Evolutionary conservation across 768 basidiomycete genomes (phyloP).

Genomic region (Pleurotus giganteus): DNA sequence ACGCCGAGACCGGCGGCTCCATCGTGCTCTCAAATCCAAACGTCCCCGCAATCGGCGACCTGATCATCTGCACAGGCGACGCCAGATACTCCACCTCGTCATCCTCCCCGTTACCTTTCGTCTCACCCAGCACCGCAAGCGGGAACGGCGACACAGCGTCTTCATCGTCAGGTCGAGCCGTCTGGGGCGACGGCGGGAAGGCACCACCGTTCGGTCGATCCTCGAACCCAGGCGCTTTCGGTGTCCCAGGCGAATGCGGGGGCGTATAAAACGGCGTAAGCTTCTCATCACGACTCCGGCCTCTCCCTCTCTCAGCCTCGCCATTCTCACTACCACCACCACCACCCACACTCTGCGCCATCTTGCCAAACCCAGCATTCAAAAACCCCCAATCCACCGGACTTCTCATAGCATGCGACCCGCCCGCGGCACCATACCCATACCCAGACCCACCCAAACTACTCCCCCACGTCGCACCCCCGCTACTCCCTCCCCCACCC

Average conservation of each 20-base stretch:
- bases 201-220: neutral
- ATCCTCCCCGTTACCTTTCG: neutral
- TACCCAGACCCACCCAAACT: neutral
- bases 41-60: slow-evolving; percentile 1
- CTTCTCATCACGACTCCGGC: neutral
- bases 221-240: slow-evolving; percentile 21
- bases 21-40: slow-evolving; percentile 5
- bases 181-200: slow-evolving; percentile 56
- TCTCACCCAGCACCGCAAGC: too few relatives aligned
- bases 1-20: slow-evolving; percentile 15
- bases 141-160: slow-evolving; percentile 30
- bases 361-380: slow-evolving; percentile 4
- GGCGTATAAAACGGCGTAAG: slow-evolving; percentile 53
- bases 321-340: neutral
- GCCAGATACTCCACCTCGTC: neutral
- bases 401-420: slow-evolving; percentile 5
- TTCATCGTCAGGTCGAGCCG: slow-evolving; percentile 67
- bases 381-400: slow-evolving; percentile 6
- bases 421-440: neutral
- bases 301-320: neutral
- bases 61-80: too few relatives aligned
- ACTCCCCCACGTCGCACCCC: neutral
- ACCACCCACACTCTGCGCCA: neutral
- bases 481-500: neutral
- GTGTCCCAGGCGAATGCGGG: slow-evolving; percentile 52